These are phyloP conservation scores for Mycena metata DNA, from an alignment of 768 basidiomycete genomes.

Conservation along the genomic window DNA sequence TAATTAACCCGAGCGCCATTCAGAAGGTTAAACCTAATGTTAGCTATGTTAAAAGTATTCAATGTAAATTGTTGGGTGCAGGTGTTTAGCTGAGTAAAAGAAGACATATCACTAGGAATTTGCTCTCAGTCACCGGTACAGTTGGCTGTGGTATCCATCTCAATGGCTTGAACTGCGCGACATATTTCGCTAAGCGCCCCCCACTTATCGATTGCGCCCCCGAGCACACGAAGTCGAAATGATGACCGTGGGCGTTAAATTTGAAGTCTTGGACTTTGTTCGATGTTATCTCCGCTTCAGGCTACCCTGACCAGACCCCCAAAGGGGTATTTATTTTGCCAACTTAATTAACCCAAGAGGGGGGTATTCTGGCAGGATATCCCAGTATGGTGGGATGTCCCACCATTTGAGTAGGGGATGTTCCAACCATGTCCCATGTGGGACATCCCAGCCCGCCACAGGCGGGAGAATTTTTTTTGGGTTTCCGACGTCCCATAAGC, in stretches of 20 bases:
- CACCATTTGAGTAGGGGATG: no score
- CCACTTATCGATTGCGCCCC: slow-evolving; percentile 11
- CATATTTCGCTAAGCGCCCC: slow-evolving; percentile 15
- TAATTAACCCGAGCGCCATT: not conserved
- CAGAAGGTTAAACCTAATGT: not conserved
- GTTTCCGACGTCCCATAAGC: no score
- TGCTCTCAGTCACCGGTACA: not conserved
- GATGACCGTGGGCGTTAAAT: slow-evolving; percentile 11
- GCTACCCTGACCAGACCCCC: no score
- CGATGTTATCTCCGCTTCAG: not conserved
- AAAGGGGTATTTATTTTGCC: no score
- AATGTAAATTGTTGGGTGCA: slow-evolving; percentile 2
- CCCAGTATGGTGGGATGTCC: no score
- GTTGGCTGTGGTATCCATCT: not conserved
- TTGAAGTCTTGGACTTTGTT: slow-evolving; percentile 2
- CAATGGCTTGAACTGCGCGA: slow-evolving; percentile 15
- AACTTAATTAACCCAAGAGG: no score
- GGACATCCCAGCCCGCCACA: no score
- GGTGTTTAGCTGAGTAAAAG: slow-evolving; percentile 3
- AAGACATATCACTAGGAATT: slow-evolving; percentile 2
- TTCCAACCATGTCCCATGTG: no score
- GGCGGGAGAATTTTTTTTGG: no score
- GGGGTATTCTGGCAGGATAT: no score
- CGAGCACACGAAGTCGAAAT: not conserved
- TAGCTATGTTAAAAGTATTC: not conserved